These are phyloP conservation scores for Beauveria rudraprayagi DNA, from an alignment of 2,329 filamentous ascomycete genomes.

Conservation along the genomic window DNA sequence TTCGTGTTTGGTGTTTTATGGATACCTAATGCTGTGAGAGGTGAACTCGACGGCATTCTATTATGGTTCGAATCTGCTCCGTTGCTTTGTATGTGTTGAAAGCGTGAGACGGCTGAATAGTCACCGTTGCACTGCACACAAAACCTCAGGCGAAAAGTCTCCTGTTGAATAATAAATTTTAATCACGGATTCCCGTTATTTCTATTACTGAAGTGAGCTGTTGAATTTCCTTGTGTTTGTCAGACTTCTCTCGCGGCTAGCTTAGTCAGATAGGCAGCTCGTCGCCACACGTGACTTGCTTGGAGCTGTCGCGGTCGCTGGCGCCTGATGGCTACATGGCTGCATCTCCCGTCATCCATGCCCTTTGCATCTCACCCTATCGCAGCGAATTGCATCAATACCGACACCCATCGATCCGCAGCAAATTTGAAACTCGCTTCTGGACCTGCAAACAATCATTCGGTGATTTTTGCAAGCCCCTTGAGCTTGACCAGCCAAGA, in stretches of 20 bases:
- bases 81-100: not conserved
- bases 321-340: conserved; percentile 29
- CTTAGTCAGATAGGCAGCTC: conserved; percentile 4
- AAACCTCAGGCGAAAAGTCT: not conserved
- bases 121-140: not conserved
- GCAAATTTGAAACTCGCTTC: not conserved
- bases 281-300: conserved; percentile 23
- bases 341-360: conserved; percentile 27
- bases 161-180: not conserved
- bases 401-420: conserved; percentile 15
- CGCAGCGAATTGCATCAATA: conserved; percentile 17
- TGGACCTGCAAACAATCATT: not conserved
- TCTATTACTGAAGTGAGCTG: not conserved
- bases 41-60: conserved; percentile 7
- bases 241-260: not conserved
- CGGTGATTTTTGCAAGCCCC: conserved; percentile 16
- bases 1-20: conserved; percentile 12
- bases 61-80: conserved; percentile 5
- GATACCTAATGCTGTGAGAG: conserved; percentile 8
- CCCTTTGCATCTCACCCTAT: conserved; percentile 17
- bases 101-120: not conserved
- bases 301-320: conserved; percentile 38
- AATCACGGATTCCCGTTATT: not conserved
- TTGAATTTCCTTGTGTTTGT: not conserved
- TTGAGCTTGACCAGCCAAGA: conserved; percentile 25